Percentiles rank a stretch among this genome's conserved stretches.
Conservation (phyloP, 139 green algal species). For the Microglena sp. region DNA sequence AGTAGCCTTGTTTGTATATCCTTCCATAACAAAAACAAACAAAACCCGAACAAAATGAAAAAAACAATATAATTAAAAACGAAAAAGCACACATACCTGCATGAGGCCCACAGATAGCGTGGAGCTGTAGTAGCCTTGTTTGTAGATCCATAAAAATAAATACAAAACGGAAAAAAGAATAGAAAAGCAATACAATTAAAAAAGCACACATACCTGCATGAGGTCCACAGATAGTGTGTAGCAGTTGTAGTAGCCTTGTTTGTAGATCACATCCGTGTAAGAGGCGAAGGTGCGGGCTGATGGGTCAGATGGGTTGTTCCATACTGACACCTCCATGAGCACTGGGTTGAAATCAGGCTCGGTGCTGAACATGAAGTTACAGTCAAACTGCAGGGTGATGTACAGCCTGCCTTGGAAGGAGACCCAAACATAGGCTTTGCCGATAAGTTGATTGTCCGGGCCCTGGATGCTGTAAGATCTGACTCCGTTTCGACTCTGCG, state of each 20-base stretch:
- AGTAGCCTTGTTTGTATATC: no score
- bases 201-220: not conserved
- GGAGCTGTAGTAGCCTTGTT: no score
- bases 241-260: constrained; percentile 6
- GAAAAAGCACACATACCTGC: no score
- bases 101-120: no score
- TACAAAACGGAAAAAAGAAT: no score
- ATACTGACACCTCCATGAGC: not conserved
- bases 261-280: constrained; percentile 10
- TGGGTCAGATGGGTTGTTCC: not conserved
- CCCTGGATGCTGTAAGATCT: no score
- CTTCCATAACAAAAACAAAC: no score
- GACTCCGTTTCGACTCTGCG: no score
- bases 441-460: not conserved
- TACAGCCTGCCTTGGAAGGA: constrained; percentile 18
- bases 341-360: not conserved
- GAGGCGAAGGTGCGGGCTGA: not conserved
- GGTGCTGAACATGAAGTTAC: constrained; percentile 25
- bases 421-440: constrained; percentile 18
- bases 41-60: no score
- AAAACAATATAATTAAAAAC: no score
- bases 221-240: constrained; percentile 7
- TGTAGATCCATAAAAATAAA: no score
- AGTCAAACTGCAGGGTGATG: constrained; percentile 24
- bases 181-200: no score